Base-by-base conservation (phyloP, 2,329 filamentous ascomycete genomes). In the Xylaria sp. region DNA sequence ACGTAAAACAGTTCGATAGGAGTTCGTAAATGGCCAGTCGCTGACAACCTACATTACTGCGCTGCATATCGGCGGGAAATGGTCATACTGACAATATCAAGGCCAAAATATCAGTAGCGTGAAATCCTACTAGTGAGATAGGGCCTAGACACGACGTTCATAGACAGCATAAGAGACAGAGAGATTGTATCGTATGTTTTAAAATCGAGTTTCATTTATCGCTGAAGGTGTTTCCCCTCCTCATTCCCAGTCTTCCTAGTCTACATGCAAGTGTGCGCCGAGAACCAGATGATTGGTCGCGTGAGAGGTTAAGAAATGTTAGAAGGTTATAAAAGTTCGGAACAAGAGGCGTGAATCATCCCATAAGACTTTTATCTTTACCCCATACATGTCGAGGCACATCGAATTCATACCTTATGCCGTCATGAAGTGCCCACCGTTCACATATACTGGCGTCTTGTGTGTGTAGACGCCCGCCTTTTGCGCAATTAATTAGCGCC, bases 261-360 rank as follows among this genome's bases (percentile, higher is more conserved):
- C 77, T 79, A 79, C 78, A 79, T 77, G 77, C 76, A 77, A 72
- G 69, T 76, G 62, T 74, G 76, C 75, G 51, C 75, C 74, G 69
- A 70, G 71, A 74, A 74, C 75, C 74, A 74, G 64, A 67, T 70
- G 62, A 71, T 73, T 72, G 62, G 74, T 68, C 65, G 72, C 70
- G 68, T 73, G 65, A 72, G 72, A 72, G 69, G 70, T 68, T 48
- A 63, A 66, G 70, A 69, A 67, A 66, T 71, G 68, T 66, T 69
- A 52, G 69, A 70, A 62, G 67, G 71, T 63, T 74, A 72, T 72
- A 63, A 74, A 66, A 70, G 67, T 67, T 72, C 66, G 71, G 72
- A 71, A 71, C 62, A 72, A 36, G 75, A 73, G 71, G 70, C 66
- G 67, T 70, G 70, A 75, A 76, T 75, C 75, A 75, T 73, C 76